Percentiles rank a stretch among this genome's conserved stretches.
Conservation (phyloP, 2,329 filamentous ascomycete species). For the Exserohilum turcica region DNA sequence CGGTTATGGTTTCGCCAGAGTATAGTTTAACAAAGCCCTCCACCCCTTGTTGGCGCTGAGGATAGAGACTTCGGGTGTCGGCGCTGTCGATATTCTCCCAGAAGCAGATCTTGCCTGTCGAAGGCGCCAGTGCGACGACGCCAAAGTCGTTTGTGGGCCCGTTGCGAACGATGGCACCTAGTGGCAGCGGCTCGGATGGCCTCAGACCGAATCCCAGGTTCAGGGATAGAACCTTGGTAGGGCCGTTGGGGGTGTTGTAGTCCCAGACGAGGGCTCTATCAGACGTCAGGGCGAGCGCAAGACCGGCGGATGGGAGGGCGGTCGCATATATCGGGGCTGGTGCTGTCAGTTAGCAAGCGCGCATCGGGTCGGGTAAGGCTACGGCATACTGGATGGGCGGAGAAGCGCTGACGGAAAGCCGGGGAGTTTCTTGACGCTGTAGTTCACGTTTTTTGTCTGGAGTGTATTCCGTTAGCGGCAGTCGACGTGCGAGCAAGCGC, state of each 20-base stretch:
- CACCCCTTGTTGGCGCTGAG: constrained; percentile 79
- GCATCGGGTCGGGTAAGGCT: constrained; percentile 15
- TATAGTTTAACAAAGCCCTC: constrained; percentile 77
- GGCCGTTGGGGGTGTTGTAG: constrained; percentile 69
- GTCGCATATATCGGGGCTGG: constrained; percentile 47
- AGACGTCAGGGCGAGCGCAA: constrained; percentile 80
- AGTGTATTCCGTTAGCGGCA: constrained; percentile 12
- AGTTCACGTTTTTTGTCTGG: constrained; percentile 82
- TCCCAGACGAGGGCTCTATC: constrained; percentile 89
- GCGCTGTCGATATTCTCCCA: constrained; percentile 95
- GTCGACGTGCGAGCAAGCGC: not conserved
- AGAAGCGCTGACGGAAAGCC: constrained; percentile 79
- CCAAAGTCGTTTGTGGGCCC: constrained; percentile 81
- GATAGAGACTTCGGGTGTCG: constrained; percentile 80
- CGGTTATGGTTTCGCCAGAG: constrained; percentile 76
- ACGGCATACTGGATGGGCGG: constrained; percentile 65
- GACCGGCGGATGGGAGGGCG: constrained; percentile 65
- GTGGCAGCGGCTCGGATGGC: constrained; percentile 72
- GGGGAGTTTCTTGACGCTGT: constrained; percentile 82
- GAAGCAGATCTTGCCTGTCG: constrained; percentile 83
- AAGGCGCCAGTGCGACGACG: constrained; percentile 82
- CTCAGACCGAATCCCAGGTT: constrained; percentile 75
- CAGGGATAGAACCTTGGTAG: constrained; percentile 76
- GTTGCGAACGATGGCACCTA: constrained; percentile 81
- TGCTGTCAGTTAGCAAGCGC: constrained; percentile 22